A percentile compares a stretch with the other conserved stretches of the same genome.
These are phyloP conservation scores for Glycyrrhiza uralensis DNA, from an alignment of 306 rosid genomes.

Conservation along the genomic window DNA sequence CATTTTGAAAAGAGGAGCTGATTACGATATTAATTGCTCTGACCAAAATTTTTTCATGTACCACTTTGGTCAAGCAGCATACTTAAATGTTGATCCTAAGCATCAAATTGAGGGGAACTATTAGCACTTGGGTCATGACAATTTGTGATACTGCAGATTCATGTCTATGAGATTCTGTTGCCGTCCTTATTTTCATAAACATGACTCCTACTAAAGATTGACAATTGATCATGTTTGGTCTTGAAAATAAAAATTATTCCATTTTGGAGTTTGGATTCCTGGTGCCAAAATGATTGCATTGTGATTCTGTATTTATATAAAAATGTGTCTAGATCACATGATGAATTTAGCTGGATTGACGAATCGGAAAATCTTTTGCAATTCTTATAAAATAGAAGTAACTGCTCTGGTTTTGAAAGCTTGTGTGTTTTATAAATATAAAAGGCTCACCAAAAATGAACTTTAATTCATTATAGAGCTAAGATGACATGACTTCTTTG, in stretches of 20 bases:
- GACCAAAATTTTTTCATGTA: neutral
- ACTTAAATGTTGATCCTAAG: neutral
- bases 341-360: neutral
- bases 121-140: neutral
- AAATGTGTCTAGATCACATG: neutral
- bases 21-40: neutral
- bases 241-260: constrained; percentile 15
- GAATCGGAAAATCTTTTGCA: neutral
- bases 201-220: neutral
- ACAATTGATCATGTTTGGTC: neutral
- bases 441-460: neutral
- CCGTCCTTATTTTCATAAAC: neutral
- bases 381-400: neutral
- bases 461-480: neutral
- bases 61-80: neutral
- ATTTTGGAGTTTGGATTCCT: constrained; percentile 10
- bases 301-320: neutral
- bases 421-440: neutral
- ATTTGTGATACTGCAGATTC: constrained; percentile 10
- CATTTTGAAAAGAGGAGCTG: neutral
- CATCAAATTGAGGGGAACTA: neutral
- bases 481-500: neutral
- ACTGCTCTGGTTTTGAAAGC: neutral
- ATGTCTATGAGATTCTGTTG: neutral
- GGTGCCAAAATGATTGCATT: neutral